These are phyloP conservation scores for Cicer cuneatum DNA, from an alignment of 306 rosid species.

Conservation along the genomic window DNA sequence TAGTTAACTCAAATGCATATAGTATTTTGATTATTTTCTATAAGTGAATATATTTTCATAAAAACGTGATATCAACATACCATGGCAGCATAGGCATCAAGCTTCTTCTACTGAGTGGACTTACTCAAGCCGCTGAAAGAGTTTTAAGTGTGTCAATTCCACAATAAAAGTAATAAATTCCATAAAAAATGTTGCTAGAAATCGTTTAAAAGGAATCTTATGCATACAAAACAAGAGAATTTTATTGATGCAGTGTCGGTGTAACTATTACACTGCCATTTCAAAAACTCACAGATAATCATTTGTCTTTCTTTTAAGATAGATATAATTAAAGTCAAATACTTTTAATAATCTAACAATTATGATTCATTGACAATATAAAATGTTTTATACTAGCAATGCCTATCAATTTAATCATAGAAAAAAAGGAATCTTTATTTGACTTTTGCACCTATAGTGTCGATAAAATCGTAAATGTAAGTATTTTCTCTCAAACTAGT, in stretches of 20 bases:
- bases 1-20: not conserved
- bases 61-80: slow-evolving; percentile 40
- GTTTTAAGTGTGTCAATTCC: slow-evolving; percentile 34
- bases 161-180: not conserved
- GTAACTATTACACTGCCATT: too few species aligned
- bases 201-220: not conserved
- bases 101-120: slow-evolving; percentile 44
- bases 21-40: too few species aligned
- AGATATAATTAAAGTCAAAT: too few species aligned
- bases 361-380: too few species aligned
- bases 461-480: not conserved
- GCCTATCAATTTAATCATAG: too few species aligned
- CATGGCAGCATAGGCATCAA: slow-evolving; percentile 60
- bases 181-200: not conserved
- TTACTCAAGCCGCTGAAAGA: slow-evolving; percentile 56
- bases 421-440: not conserved
- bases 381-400: too few species aligned
- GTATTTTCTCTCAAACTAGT: not conserved
- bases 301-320: too few species aligned
- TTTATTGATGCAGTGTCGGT: too few species aligned
- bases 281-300: too few species aligned
- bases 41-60: slow-evolving; percentile 22
- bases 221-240: not conserved
- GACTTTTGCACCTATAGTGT: not conserved
- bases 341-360: too few species aligned